Base-by-base conservation (phyloP, 371 early-diverging fungal species). In the Rhizopus microsporus region DNA sequence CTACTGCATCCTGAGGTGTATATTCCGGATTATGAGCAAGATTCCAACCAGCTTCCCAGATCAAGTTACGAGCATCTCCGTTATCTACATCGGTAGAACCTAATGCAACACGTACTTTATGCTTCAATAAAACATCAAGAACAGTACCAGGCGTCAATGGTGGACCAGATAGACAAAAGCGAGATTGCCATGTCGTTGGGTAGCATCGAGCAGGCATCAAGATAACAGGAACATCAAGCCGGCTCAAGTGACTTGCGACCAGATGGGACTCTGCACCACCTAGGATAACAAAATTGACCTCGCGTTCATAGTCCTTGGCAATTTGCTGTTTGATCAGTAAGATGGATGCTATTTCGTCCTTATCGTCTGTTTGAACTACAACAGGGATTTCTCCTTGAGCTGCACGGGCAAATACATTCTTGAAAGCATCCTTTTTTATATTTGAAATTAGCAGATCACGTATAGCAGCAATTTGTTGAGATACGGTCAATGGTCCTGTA, bases 191-290 rank as follows among this genome's bases (percentile, higher is more conserved):
- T 1, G 68, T 64, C 15, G 45, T 45, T 2, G 91, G 87, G 4
- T 72, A 81, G 72, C 91, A 90, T 12, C 88, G 83, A 16, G 87
- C 83, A 9, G 90, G 89, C 16, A 63, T 67, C 38, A 93, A 67
- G 16, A 93, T 66, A 1, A 91, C 89, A 13, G 88, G 80, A 7
- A 88, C 77, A 12, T 82, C 59, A 5, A 71, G 59, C 8, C 72
- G 63, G 12, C 77, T 77, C 12, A 91, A 62, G 51, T 85, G 77
- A 4, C 77, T 74, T 0, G 89, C 90, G 0, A 90, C 83, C 3
- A 82, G 57, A 75, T 86, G 80, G 7, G 92, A 85, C 65, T 92
- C 93, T n/a, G 82, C 75, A 8, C 87, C 92, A 30, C 93, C 89
- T 8, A 80, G 52, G 44, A 88, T 69, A 7, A 83, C 68, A 53